Conservation (phyloP, 2,329 filamentous ascomycete genomes). For the Botryosphaeria dothidea region DNA sequence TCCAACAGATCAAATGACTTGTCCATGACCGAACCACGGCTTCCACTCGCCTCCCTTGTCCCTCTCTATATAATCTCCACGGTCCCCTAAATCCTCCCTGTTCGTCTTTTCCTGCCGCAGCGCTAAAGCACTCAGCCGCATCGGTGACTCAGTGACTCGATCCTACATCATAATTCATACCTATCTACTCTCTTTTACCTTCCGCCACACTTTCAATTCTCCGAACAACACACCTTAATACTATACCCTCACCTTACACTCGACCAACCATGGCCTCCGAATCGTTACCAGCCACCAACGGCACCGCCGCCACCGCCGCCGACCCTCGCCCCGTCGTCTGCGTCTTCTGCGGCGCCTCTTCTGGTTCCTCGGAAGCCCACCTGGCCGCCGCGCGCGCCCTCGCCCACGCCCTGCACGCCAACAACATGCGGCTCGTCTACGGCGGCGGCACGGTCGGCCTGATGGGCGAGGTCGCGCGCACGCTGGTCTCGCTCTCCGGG, state of each 20-base stretch:
- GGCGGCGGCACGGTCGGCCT: slow-evolving; percentile 92
- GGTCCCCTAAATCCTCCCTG: background rate
- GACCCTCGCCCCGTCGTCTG: slow-evolving; percentile 68
- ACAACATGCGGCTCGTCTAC: slow-evolving; percentile 84
- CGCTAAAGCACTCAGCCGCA: background rate
- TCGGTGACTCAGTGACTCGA: background rate
- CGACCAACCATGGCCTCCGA: slow-evolving; percentile 25
- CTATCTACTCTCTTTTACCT: background rate
- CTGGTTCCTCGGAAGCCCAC: slow-evolving; percentile 72
- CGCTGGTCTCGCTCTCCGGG: slow-evolving; percentile 79
- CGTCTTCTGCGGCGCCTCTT: slow-evolving; percentile 88
- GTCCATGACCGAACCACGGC: background rate
- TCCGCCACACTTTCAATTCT: background rate
- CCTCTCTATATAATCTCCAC: background rate
- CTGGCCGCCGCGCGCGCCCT: slow-evolving; percentile 76
- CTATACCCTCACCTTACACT: background rate
- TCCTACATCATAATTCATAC: background rate
- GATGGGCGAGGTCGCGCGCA: slow-evolving; percentile 91
- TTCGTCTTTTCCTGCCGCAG: background rate
- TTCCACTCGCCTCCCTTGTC: background rate
- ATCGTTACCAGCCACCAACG: background rate
- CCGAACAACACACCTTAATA: background rate
- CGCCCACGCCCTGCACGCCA: slow-evolving; percentile 70
- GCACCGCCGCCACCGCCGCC: slow-evolving; percentile 25
- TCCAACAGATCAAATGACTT: slow-evolving; percentile 17